Conservation (phyloP, 2,329 filamentous ascomycete genomes). For the Basipetospora sp. region DNA sequence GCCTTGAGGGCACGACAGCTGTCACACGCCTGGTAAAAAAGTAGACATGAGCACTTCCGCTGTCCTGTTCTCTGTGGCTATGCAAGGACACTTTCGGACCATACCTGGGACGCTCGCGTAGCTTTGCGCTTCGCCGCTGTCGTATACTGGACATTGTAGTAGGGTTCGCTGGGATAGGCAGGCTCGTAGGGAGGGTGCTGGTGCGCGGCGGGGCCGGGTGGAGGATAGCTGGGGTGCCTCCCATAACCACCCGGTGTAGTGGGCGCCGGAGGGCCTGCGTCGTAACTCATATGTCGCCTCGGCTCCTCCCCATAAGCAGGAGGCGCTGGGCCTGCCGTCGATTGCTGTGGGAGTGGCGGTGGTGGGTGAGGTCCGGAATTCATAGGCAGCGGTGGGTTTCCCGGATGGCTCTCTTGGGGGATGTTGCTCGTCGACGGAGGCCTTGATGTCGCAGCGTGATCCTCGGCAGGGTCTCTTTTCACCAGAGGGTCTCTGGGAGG, state of each 20-base stretch:
- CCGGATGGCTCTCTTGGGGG: slow-evolving; percentile 16
- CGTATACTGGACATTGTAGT: slow-evolving; percentile 28
- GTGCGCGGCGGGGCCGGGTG: slow-evolving; percentile 24
- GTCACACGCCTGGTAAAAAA: slow-evolving; percentile 58
- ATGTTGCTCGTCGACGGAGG: slow-evolving; percentile 37
- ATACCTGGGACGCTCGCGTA: slow-evolving; percentile 49
- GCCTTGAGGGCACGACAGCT: slow-evolving; percentile 77
- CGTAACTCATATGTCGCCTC: slow-evolving; percentile 39
- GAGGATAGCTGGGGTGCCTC: slow-evolving; percentile 13
- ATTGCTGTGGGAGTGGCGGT: slow-evolving; percentile 6
- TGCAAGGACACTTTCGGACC: too few species aligned
- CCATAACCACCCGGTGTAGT: slow-evolving; percentile 30
- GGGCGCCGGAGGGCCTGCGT: slow-evolving; percentile 29
- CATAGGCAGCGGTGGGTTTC: slow-evolving; percentile 15
- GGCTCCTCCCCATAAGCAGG: slow-evolving; percentile 29
- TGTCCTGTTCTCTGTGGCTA: too few species aligned
- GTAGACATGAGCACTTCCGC: neutral
- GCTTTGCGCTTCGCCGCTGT: slow-evolving; percentile 42
- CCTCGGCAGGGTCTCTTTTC: slow-evolving; percentile 41
- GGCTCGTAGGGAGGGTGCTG: slow-evolving; percentile 23
- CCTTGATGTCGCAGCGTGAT: slow-evolving; percentile 27
- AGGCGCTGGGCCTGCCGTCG: slow-evolving; percentile 9
- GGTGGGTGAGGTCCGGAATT: slow-evolving; percentile 15
- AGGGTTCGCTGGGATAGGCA: slow-evolving; percentile 17
- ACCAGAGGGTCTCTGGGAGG: slow-evolving; percentile 34